Conservation (phyloP, 768 basidiomycete species). For the Boletus pseudo-olivaceus region DNA sequence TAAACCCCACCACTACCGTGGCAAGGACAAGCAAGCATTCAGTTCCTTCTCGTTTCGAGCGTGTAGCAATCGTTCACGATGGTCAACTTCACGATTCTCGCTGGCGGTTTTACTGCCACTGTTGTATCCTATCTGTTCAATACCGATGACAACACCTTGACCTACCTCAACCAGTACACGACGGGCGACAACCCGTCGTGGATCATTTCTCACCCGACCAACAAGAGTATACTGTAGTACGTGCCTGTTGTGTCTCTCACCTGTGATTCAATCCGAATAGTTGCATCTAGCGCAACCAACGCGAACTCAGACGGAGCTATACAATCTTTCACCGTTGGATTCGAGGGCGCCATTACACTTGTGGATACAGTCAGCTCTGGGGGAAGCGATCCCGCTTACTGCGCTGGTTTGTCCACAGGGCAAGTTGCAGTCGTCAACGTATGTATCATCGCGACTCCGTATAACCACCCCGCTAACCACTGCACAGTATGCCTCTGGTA, state of each 20-base stretch:
- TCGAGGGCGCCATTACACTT: constrained; percentile 42
- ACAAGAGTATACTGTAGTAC: constrained; percentile 60
- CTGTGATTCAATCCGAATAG: background rate
- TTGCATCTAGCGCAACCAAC: constrained; percentile 50
- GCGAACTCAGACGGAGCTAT: constrained; percentile 44
- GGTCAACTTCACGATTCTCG: constrained; percentile 68
- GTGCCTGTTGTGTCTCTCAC: constrained; percentile 20
- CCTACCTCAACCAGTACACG: constrained; percentile 42
- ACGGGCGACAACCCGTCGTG: constrained; percentile 53
- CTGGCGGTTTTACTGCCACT: constrained; percentile 60
- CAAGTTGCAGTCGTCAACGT: constrained; percentile 61
- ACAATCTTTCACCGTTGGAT: constrained; percentile 53
- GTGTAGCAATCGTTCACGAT: constrained; percentile 32
- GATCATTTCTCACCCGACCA: constrained; percentile 55
- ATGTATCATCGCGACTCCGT: constrained; percentile 10
- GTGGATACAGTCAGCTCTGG: constrained; percentile 47
- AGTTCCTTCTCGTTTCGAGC: background rate
- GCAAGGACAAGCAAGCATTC: background rate
- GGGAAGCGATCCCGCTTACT: constrained; percentile 52
- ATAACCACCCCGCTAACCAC: background rate
- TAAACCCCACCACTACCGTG: background rate
- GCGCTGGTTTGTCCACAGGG: constrained; percentile 48
- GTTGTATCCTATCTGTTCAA: constrained; percentile 65
- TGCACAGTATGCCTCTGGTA: constrained; percentile 49
- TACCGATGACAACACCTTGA: constrained; percentile 44